These are phyloP conservation scores for Lachancea lanzarotensis DNA, from an alignment of 805 yeast species.

Conservation along the genomic window DNA sequence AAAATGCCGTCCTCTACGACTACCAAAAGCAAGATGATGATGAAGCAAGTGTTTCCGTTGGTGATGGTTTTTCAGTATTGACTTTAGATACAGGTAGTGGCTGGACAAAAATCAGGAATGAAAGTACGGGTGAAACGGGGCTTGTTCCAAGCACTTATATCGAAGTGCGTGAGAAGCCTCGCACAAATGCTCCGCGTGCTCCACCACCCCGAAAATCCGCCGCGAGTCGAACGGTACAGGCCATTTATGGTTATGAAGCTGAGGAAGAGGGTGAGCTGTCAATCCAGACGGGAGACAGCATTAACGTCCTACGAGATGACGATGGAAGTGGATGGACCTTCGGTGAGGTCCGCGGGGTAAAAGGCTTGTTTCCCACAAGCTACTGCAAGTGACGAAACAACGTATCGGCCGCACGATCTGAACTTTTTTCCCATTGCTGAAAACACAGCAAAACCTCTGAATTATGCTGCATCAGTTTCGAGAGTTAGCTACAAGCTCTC, in stretches of 20 bases:
- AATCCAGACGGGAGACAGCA: constrained; percentile 64
- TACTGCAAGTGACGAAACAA: constrained; percentile 42
- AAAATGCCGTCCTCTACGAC: constrained; percentile 51
- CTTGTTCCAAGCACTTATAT: constrained; percentile 82
- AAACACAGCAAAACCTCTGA: no score
- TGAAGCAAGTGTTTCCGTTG: constrained; percentile 56
- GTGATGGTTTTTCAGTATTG: constrained; percentile 53
- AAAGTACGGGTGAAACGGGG: constrained; percentile 49
- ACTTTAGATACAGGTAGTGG: constrained; percentile 85
- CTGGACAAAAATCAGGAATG: constrained; percentile 68
- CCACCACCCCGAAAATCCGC: constrained; percentile 59
- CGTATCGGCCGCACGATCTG: not conserved
- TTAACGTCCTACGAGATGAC: constrained; percentile 60
- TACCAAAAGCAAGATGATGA: constrained; percentile 69
- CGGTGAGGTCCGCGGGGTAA: constrained; percentile 64
- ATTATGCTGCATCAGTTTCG: no score
- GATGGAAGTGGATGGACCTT: constrained; percentile 93
- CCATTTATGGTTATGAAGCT: constrained; percentile 69
- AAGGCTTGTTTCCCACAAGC: constrained; percentile 73
- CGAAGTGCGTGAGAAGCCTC: constrained; percentile 35
- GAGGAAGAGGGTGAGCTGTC: constrained; percentile 75
- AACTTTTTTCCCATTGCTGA: no score
- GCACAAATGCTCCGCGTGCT: constrained; percentile 13
- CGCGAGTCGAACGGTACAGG: constrained; percentile 46
- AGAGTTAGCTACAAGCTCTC: no score